Conservation (phyloP, 768 basidiomycete genomes). For the Lentinula lateritia region DNA sequence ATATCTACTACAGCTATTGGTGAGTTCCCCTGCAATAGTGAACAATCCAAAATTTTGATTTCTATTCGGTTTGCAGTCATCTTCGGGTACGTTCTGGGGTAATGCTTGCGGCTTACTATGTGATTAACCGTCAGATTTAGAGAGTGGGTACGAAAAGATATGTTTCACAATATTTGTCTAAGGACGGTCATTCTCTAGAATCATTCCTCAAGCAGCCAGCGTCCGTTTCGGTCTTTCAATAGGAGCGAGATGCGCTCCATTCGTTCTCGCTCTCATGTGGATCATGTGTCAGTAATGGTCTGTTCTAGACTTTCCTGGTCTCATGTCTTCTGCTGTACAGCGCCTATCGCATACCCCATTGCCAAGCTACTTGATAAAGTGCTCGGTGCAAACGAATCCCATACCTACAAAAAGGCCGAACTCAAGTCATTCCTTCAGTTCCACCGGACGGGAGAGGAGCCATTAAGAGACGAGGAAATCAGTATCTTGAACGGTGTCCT, state of each 20-base stretch:
- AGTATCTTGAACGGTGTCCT: slow-evolving; percentile 75
- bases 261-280: slow-evolving; percentile 73
- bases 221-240: slow-evolving; percentile 78
- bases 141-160: slow-evolving; percentile 45
- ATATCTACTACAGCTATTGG: slow-evolving; percentile 77
- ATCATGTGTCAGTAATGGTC: slow-evolving; percentile 17
- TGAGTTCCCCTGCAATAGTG: slow-evolving; percentile 18
- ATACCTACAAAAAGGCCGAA: slow-evolving; percentile 81
- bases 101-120: neutral
- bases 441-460: slow-evolving; percentile 72
- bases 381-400: slow-evolving; percentile 67
- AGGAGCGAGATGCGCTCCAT: slow-evolving; percentile 71
- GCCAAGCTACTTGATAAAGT: slow-evolving; percentile 78
- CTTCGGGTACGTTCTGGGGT: slow-evolving; percentile 58
- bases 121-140: slow-evolving; percentile 54
- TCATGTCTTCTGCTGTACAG: slow-evolving; percentile 27
- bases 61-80: slow-evolving; percentile 46
- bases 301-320: slow-evolving; percentile 32
- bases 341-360: slow-evolving; percentile 78
- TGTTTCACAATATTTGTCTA: neutral
- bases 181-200: slow-evolving; percentile 20
- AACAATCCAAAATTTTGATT: slow-evolving; percentile 3
- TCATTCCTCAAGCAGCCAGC: slow-evolving; percentile 69
- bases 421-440: slow-evolving; percentile 77
- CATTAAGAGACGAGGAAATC: slow-evolving; percentile 77